Base-by-base conservation (phyloP, 371 early-diverging fungal species). In the Mortierella sp. region DNA sequence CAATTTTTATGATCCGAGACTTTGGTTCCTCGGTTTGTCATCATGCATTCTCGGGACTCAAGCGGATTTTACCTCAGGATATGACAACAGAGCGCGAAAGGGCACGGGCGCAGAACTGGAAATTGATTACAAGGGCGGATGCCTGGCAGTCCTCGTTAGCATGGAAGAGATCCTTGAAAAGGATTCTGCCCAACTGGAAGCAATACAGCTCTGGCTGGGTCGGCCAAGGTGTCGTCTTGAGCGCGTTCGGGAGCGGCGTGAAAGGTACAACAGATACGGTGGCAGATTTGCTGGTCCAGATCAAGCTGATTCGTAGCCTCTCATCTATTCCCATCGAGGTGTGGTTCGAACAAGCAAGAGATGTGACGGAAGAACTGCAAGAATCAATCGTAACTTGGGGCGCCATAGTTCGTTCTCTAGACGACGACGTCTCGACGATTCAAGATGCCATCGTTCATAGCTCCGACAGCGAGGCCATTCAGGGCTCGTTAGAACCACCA, bases 281-380 rank as follows among this genome's bases (percentile, higher is more conserved):
- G n/a, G 54, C 60, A 17, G 54, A 58, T 46, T 47, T 39, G 8
- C 30, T 69, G 56, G 47, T 59, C 56, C 76, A 76, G 62, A 69
- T 76, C 58, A 64, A 60, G 41, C 9, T 76, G 57, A 69, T 76
- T 44, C 53, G 76, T 5, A 64, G 76, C 23, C 50, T 69, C 8
- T 76, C 76, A 23, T 43, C 69, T 2, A 64, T 76, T 7, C 76
- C 76, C 12, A 76, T 76, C 48, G 76, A 76, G 43, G 70, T 76
- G 42, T 76, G 76, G 76, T 76, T 76, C 55, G 76, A 76, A 41
- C 43, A 32, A 4, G 53, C 30, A 15, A 41, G 43, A 26, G 76
- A 76, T 34, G 57, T 76, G 2, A 56, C 76, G 5, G 76, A 64
- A 19, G 70, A 69, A 7, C 19, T 70, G 27, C 64, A 70, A 6